These are phyloP conservation scores for Marasmius tenuissimus DNA, from an alignment of 1,284 basidiomycete species.

Conservation along the genomic window DNA sequence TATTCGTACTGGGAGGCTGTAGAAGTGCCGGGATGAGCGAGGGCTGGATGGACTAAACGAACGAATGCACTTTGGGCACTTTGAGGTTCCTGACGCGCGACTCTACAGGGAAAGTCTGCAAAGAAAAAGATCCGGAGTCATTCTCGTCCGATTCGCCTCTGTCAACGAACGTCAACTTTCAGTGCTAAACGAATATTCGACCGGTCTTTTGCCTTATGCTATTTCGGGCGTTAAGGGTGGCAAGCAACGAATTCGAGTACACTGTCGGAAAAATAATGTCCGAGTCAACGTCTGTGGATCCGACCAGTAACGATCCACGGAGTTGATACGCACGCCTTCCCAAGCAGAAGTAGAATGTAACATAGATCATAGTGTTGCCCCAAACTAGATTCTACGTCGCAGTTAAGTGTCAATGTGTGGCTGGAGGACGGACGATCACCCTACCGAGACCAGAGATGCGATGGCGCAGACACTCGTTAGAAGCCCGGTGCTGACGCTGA, in stretches of 20 bases:
- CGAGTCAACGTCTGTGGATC: background rate
- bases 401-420: background rate
- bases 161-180: conserved; percentile 20
- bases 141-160: conserved; percentile 41
- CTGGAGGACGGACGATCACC: background rate
- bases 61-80: conserved; percentile 7
- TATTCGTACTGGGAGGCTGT: conserved; percentile 37
- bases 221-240: conserved; percentile 52
- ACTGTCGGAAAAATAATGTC: conserved; percentile 29
- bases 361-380: conserved; percentile 52
- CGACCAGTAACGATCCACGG: background rate
- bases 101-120: conserved; percentile 42
- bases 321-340: conserved; percentile 41
- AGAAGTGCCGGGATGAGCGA: background rate
- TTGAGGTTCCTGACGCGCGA: conserved; percentile 19
- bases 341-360: conserved; percentile 56
- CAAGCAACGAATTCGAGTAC: conserved; percentile 55
- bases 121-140: conserved; percentile 45
- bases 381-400: conserved; percentile 44
- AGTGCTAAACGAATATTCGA: background rate
- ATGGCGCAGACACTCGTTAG: conserved; percentile 56
- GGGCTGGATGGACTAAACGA: background rate
- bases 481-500: conserved; percentile 55
- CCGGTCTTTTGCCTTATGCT: conserved; percentile 16
- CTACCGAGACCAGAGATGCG: conserved; percentile 50